Percentiles rank a stretch among this genome's conserved stretches.
phyloP scores from a whole-genome alignment of 176 grass and related monocot species.

The Paspalum notatum region DNA sequence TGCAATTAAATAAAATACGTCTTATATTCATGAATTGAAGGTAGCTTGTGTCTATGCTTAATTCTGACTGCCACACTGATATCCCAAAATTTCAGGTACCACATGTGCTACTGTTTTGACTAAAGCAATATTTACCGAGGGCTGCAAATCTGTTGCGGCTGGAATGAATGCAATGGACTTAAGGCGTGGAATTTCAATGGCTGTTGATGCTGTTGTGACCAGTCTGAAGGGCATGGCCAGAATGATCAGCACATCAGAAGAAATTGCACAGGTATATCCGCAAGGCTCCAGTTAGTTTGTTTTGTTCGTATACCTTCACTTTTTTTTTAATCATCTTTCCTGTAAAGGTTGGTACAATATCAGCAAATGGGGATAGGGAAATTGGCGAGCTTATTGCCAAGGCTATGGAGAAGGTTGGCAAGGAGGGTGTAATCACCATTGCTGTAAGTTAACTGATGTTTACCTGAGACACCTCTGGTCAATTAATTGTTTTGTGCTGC shows the following conservation, averaged over 20 bases:
- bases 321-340: background rate
- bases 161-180: slow-evolving; percentile 99
- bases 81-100: slow-evolving; percentile 61
- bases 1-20: background rate
- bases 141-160: slow-evolving; percentile 95
- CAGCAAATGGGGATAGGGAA: slow-evolving; percentile 95
- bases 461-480: background rate
- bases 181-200: slow-evolving; percentile 96
- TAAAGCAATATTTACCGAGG: slow-evolving; percentile 90
- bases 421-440: slow-evolving; percentile 97
- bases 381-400: slow-evolving; percentile 97
- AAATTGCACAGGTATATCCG: slow-evolving; percentile 87
- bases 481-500: background rate
- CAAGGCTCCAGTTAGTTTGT: slow-evolving; percentile 36
- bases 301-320: slow-evolving; percentile 43
- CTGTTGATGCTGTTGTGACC: slow-evolving; percentile 93
- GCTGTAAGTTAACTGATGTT: slow-evolving; percentile 56
- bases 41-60: background rate
- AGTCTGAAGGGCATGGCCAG: slow-evolving; percentile 86
- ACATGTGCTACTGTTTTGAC: slow-evolving; percentile 98
- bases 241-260: slow-evolving; percentile 96
- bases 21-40: background rate
- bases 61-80: slow-evolving; percentile 1
- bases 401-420: slow-evolving; percentile 99
- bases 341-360: slow-evolving; percentile 96